Base-by-base conservation (phyloP, 805 yeast genomes). In the Candida rishiriensis region DNA sequence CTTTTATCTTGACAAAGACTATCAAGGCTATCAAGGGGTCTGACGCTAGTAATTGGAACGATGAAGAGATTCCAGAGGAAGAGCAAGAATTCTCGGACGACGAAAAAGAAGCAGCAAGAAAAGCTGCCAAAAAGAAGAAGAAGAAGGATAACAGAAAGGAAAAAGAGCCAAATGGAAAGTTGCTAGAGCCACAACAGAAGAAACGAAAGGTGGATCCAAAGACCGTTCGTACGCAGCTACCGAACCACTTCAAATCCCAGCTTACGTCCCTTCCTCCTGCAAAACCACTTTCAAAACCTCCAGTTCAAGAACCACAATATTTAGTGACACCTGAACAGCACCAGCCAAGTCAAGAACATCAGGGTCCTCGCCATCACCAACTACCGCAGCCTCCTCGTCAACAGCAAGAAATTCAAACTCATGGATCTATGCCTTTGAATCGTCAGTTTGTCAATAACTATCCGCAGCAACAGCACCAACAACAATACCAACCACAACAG, bases 51-150 rank as follows among this genome's bases (percentile, higher is more conserved):
- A 93, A 93, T 55, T 83, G 88, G 62, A 85, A 88, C 60, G 99
- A 93, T 63, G 98, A 93, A 66, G 99, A 93, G 57, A 65, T 91
- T 29, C 88, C 96, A 0, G 89, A 82, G 53, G 95, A 86, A 29
- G 98, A 93, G 61, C 95, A 88, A 61, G 98, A 91, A 60, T 91
- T 83, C 53, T 87, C 97, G 1, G 98, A 93, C 61, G 98, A 93
- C 63, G 98, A 91, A 59, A 78, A 78, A 48, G 98, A 93, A 61
- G 76, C 80, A 53, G 83, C 78, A 31, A 78, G 77, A 37, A 90
- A 85, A 59, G 77, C 75, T 42, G 64, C 72, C 17, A 81, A 75
- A 61, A 87, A 84, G 64, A 76, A 75, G 46, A 77, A 78, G 64
- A 79, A 76, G 54, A 72, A 68, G 48, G 71, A 66, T 51, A 46